These are phyloP conservation scores for Castanospermum australe DNA, from an alignment of 306 rosid species.

Conservation along the genomic window DNA sequence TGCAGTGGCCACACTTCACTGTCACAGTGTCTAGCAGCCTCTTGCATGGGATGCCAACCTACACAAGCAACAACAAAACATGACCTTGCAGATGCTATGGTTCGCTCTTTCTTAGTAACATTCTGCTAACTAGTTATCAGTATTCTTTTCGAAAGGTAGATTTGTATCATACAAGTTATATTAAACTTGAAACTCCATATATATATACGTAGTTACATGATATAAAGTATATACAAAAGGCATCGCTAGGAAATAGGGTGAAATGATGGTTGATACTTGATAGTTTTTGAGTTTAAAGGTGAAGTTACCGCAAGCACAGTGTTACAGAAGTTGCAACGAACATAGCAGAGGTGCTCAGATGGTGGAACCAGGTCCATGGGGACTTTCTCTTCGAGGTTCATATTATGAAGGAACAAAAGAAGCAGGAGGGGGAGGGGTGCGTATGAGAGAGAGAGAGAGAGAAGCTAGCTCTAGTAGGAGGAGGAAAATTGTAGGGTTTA, in stretches of 20 bases:
- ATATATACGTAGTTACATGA: background rate
- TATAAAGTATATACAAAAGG: background rate
- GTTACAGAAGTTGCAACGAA: conserved; percentile 96
- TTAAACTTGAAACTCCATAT: background rate
- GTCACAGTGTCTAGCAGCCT: conserved; percentile 89
- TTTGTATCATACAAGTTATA: background rate
- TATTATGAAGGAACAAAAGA: conserved; percentile 22
- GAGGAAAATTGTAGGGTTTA: conserved; percentile 37
- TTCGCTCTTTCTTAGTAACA: background rate
- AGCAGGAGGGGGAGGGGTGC: background rate
- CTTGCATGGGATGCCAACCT: conserved; percentile 98
- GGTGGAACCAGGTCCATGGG: conserved; percentile 73
- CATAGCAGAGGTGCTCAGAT: conserved; percentile 90
- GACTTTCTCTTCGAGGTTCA: conserved; percentile 71
- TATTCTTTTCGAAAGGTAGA: background rate
- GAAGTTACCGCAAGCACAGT: conserved; percentile 81
- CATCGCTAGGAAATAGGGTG: background rate
- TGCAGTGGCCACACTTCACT: conserved; percentile 97
- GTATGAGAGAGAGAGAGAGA: background rate
- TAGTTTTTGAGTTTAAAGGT: background rate
- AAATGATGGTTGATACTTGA: background rate
- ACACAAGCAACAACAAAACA: background rate
- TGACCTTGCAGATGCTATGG: background rate
- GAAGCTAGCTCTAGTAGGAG: too few relatives aligned
- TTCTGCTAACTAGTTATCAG: background rate